A percentile compares a stretch with the other conserved stretches of the same genome.
These are phyloP conservation scores for Speleostelium caveatum DNA, from an alignment of 78 protist species.

Conservation along the genomic window DNA sequence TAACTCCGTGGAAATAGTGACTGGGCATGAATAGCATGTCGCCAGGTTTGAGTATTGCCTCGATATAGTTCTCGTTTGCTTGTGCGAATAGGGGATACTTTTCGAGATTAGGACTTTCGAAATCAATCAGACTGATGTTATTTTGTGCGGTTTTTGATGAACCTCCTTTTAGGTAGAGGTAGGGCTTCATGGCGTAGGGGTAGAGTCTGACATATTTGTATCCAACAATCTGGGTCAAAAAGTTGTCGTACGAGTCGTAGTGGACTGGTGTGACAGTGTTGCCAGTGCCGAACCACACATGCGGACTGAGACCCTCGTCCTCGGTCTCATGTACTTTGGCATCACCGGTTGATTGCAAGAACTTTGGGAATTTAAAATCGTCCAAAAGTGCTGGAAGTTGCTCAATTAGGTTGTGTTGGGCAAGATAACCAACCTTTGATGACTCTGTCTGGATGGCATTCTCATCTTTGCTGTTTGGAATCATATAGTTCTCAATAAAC, in stretches of 20 bases:
- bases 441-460: not conserved
- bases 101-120: conserved; percentile 31
- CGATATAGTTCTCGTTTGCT: conserved; percentile 25
- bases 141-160: conserved; percentile 19
- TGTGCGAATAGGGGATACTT: conserved; percentile 26
- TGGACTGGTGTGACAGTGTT: conserved; percentile 87
- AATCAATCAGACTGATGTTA: conserved; percentile 58
- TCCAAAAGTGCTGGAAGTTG: conserved; percentile 19
- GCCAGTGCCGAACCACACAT: conserved; percentile 84
- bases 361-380: conserved; percentile 20
- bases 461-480: conserved; percentile 4
- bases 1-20: conserved; percentile 72
- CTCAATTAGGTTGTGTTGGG: conserved; percentile 45
- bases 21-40: conserved; percentile 80
- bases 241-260: conserved; percentile 79
- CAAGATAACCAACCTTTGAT: conserved; percentile 29
- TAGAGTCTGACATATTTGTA: conserved; percentile 81
- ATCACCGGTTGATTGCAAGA: conserved; percentile 17
- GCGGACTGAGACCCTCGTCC: conserved; percentile 2
- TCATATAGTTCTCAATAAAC: conserved; percentile 34
- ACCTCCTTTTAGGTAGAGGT: conserved; percentile 13
- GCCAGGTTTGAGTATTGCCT: conserved; percentile 63
- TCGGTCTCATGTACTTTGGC: conserved; percentile 16
- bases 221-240: conserved; percentile 82
- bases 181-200: not conserved